Evolutionary conservation across 768 basidiomycete species (phyloP).

Genomic region (Lactarius pseudohatsudake): DNA sequence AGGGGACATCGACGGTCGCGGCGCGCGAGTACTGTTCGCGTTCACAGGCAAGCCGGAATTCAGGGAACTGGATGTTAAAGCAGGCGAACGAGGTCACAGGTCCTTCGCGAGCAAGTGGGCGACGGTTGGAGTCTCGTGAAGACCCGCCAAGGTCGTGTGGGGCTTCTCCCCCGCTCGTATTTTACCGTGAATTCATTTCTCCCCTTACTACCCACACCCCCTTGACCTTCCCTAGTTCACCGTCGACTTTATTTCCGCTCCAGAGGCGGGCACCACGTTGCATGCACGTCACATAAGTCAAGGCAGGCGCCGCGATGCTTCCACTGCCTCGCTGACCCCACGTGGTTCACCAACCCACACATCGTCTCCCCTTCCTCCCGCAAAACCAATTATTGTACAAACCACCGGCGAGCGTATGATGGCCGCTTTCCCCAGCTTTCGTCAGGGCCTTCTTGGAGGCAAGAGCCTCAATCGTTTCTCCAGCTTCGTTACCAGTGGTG

Average conservation of each 20-base stretch:
- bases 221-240: conserved; percentile 52
- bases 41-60: conserved; percentile 79
- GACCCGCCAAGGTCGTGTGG: conserved; percentile 51
- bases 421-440: conserved; percentile 60
- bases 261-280: conserved; percentile 41
- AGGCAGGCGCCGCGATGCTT: conserved; percentile 40
- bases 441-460: conserved; percentile 70
- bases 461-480: conserved; percentile 84
- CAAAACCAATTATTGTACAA: conserved; percentile 55
- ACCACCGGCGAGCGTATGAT: conserved; percentile 64
- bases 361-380: conserved; percentile 30
- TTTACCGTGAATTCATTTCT: conserved; percentile 57
- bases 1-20: conserved; percentile 41
- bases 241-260: conserved; percentile 55
- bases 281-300: conserved; percentile 29
- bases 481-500: conserved; percentile 81
- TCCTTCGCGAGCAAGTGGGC: conserved; percentile 69
- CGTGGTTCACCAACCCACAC: conserved; percentile 37
- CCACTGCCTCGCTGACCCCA: conserved; percentile 52
- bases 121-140: conserved; percentile 83
- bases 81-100: conserved; percentile 69
- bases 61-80: conserved; percentile 63
- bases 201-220: conserved; percentile 1
- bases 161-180: conserved; percentile 67
- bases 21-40: conserved; percentile 68